A percentile compares a stretch with the other conserved stretches of the same genome.
Conservation (phyloP, 2,329 filamentous ascomycete species). For the Pseudocercospora cruenta region DNA sequence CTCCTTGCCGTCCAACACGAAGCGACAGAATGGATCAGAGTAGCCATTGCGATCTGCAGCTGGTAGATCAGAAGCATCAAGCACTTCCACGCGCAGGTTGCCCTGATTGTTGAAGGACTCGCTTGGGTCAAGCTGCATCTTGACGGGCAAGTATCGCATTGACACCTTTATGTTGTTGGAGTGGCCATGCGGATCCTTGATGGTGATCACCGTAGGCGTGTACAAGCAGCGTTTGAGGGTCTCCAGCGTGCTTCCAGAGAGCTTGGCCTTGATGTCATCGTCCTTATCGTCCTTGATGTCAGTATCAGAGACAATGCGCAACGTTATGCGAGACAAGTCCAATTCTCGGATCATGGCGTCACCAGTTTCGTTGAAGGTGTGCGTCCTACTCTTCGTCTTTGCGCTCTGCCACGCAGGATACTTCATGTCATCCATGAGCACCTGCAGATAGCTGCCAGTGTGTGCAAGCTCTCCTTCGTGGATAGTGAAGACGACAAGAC, state of each 20-base stretch:
- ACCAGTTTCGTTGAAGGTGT: conserved; percentile 85
- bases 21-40: conserved; percentile 96
- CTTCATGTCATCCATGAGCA: conserved; percentile 91
- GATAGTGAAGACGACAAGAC: conserved; percentile 90
- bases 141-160: conserved; percentile 90
- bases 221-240: conserved; percentile 83
- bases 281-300: conserved; percentile 71
- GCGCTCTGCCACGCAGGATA: conserved; percentile 87
- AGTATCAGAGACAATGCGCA: conserved; percentile 80
- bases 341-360: conserved; percentile 96
- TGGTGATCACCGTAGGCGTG: conserved; percentile 79
- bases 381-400: conserved; percentile 68
- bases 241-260: conserved; percentile 82
- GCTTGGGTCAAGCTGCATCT: conserved; percentile 89
- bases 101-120: conserved; percentile 99
- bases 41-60: conserved; percentile 94
- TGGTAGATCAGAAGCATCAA: conserved; percentile 85
- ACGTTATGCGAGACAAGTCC: conserved; percentile 91
- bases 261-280: conserved; percentile 76
- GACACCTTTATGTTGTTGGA: conserved; percentile 83
- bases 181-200: conserved; percentile 77
- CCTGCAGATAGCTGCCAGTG: conserved; percentile 76
- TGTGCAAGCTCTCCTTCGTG: conserved; percentile 84
- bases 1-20: conserved; percentile 84
- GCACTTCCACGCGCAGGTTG: conserved; percentile 86